These are phyloP conservation scores for Zangia roseola DNA, from an alignment of 768 basidiomycete genomes.

Conservation along the genomic window DNA sequence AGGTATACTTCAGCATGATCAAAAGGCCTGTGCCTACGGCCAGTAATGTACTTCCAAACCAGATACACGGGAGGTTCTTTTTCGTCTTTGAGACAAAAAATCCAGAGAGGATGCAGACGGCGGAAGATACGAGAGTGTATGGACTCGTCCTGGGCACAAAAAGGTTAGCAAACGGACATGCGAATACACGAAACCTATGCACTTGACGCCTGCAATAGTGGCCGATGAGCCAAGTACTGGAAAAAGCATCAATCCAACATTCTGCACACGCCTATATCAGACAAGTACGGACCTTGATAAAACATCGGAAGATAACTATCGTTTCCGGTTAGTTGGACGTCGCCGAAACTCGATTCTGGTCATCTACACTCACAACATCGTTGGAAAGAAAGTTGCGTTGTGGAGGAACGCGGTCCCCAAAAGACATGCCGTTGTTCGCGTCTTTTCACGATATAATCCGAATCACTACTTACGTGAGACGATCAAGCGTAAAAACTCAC, in stretches of 20 bases:
- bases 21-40: constrained; percentile 67
- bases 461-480: too few species aligned
- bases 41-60: constrained; percentile 57
- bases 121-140: constrained; percentile 57
- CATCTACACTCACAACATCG: constrained; percentile 18
- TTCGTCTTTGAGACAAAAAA: constrained; percentile 55
- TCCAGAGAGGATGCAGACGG: constrained; percentile 56
- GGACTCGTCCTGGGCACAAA: constrained; percentile 60
- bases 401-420: constrained; percentile 60
- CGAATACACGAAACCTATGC: constrained; percentile 38
- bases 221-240: constrained; percentile 68
- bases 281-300: constrained; percentile 47
- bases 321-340: background rate
- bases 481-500: constrained; percentile 29
- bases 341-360: background rate
- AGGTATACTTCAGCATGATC: constrained; percentile 58
- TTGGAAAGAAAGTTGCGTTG: constrained; percentile 57
- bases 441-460: constrained; percentile 34
- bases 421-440: constrained; percentile 65
- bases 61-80: constrained; percentile 57
- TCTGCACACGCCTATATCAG: background rate
- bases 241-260: background rate
- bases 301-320: constrained; percentile 66
- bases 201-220: constrained; percentile 66
- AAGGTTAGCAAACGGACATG: constrained; percentile 11